phyloP scores from a whole-genome alignment of 2,329 filamentous ascomycete species.

The Diplodia seriata region DNA sequence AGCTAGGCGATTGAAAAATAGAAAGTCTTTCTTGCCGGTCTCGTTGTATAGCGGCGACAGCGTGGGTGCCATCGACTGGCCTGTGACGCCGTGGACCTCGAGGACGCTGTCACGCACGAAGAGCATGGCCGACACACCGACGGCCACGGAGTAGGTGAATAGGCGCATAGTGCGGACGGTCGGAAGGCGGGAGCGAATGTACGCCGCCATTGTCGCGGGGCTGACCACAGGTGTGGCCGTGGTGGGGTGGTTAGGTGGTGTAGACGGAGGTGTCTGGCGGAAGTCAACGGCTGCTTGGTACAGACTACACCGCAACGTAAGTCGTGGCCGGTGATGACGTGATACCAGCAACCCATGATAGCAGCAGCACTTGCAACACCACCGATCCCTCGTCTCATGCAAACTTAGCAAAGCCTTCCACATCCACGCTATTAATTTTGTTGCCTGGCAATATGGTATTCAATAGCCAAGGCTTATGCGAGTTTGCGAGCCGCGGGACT shows the following conservation, averaged over 20 bases:
- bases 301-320: background rate
- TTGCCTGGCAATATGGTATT: too few species aligned
- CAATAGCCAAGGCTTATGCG: background rate
- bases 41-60: constrained; percentile 51
- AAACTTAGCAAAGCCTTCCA: background rate
- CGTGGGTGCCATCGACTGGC: constrained; percentile 55
- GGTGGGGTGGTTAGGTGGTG: background rate
- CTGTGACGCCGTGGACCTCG: constrained; percentile 41
- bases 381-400: background rate
- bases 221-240: background rate
- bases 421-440: background rate
- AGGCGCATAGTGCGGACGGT: background rate
- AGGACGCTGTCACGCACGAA: constrained; percentile 6
- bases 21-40: constrained; percentile 48
- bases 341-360: background rate
- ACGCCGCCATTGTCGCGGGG: constrained; percentile 14
- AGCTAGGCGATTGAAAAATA: constrained; percentile 47
- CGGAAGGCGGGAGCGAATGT: constrained; percentile 1
- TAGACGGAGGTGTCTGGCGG: background rate
- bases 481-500: too few species aligned
- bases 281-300: background rate
- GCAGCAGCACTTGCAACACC: background rate
- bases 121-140: background rate
- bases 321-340: constrained; percentile 5
- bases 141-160: constrained; percentile 1